phyloP scores from a whole-genome alignment of 1,284 basidiomycete species.

The Polyporus tsugae region DNA sequence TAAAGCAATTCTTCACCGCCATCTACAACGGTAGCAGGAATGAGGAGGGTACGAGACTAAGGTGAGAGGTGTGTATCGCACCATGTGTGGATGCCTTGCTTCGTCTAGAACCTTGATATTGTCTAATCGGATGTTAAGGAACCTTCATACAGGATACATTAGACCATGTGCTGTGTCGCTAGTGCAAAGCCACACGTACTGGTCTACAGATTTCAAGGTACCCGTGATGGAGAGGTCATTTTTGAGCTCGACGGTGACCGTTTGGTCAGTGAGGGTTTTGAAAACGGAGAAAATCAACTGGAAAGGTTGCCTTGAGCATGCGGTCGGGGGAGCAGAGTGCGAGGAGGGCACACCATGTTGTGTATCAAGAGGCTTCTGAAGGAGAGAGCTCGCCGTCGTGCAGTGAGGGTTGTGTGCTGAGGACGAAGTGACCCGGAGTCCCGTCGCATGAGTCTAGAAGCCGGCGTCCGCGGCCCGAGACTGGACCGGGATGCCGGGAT shows the following conservation, averaged over 20 bases:
- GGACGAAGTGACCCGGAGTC: too few relatives aligned
- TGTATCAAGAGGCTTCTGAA: not conserved
- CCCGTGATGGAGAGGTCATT: conserved; percentile 99
- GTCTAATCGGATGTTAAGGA: conserved; percentile 97
- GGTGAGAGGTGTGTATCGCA: conserved; percentile 46
- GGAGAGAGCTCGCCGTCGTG: not conserved
- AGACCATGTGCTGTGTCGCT: not conserved
- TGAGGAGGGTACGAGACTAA: not conserved
- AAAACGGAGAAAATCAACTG: conserved; percentile 98
- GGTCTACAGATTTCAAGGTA: conserved; percentile 96
- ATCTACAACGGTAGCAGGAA: conserved; percentile 63
- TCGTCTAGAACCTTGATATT: conserved; percentile 94
- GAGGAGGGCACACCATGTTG: conserved; percentile 3
- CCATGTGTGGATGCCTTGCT: conserved; percentile 97
- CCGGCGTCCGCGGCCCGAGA: not conserved
- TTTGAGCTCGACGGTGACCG: conserved; percentile 98
- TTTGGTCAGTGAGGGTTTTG: conserved; percentile 98
- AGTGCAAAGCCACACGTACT: conserved; percentile 64
- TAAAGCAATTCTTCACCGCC: conserved; percentile 99
- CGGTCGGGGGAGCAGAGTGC: not conserved
- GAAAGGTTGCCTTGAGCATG: not conserved
- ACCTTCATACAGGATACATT: conserved; percentile 52
- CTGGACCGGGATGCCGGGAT: not conserved
- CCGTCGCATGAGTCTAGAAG: not conserved
- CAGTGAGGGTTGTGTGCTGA: not conserved